Conservation (phyloP, 805 yeast genomes). For the Ogataea philodendri region DNA sequence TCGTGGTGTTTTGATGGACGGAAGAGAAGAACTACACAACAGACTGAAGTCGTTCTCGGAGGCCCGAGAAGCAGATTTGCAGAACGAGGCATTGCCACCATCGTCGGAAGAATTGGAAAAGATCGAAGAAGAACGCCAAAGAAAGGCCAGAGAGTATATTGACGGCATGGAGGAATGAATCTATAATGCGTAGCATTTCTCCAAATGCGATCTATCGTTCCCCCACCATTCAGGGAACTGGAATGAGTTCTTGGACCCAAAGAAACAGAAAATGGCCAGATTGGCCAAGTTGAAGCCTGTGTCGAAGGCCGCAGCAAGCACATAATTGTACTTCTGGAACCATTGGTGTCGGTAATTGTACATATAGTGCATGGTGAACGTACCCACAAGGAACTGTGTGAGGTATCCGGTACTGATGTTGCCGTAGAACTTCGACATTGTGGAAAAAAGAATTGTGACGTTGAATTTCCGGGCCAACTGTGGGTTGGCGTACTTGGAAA, state of each 20-base stretch:
- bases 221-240: slow-evolving; percentile 49
- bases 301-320: slow-evolving; percentile 51
- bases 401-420: slow-evolving; percentile 49
- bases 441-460: slow-evolving; percentile 47
- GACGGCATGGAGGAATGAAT: slow-evolving; percentile 22
- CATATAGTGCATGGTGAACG: slow-evolving; percentile 46
- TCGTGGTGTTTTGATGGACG: slow-evolving; percentile 79
- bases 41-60: slow-evolving; percentile 75
- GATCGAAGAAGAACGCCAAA: slow-evolving; percentile 46
- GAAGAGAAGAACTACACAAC: slow-evolving; percentile 72
- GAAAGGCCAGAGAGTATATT: slow-evolving; percentile 37
- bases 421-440: slow-evolving; percentile 48
- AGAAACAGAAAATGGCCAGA: slow-evolving; percentile 38
- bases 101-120: slow-evolving; percentile 52
- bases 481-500: slow-evolving; percentile 21
- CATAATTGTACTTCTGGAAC: slow-evolving; percentile 46
- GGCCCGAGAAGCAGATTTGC: slow-evolving; percentile 74
- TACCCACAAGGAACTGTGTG: slow-evolving; percentile 47
- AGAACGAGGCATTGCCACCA: slow-evolving; percentile 90
- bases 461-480: slow-evolving; percentile 36
- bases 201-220: slow-evolving; percentile 41
- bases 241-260: slow-evolving; percentile 18
- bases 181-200: slow-evolving; percentile 44
- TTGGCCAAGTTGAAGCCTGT: slow-evolving; percentile 48
- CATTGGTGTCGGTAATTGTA: slow-evolving; percentile 37